These are phyloP conservation scores for Pythium aquatile DNA, from an alignment of 352 stramenopile species.

Conservation along the genomic window DNA sequence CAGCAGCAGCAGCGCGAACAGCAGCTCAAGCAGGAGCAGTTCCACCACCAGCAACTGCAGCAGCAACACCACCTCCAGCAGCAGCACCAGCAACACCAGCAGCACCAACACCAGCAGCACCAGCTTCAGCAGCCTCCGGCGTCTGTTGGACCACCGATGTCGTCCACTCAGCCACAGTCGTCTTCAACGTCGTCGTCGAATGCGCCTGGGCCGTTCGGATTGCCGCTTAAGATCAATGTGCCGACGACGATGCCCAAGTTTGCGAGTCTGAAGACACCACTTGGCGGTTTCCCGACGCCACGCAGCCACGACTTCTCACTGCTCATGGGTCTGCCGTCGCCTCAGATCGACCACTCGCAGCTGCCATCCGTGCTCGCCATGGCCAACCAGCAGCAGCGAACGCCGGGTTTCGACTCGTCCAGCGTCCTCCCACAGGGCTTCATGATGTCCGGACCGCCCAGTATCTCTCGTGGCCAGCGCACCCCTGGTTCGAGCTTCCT, in stretches of 20 bases:
- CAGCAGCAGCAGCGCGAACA: slow-evolving; percentile 69
- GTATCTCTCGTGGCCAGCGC: slow-evolving; percentile 45
- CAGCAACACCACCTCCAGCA: slow-evolving; percentile 53
- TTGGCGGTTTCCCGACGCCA: slow-evolving; percentile 64
- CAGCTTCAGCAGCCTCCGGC: slow-evolving; percentile 8
- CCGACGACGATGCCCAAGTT: slow-evolving; percentile 71
- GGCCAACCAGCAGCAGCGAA: slow-evolving; percentile 43
- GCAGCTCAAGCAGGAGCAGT: slow-evolving; percentile 74
- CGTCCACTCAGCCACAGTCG: slow-evolving; percentile 3
- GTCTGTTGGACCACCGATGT: slow-evolving; percentile 3
- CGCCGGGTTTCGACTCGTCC: slow-evolving; percentile 32
- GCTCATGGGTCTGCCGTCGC: slow-evolving; percentile 61
- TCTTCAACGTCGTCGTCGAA: slow-evolving; percentile 14
- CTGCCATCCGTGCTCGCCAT: slow-evolving; percentile 68
- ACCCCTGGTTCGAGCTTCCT: slow-evolving; percentile 40
- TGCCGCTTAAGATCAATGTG: slow-evolving; percentile 75
- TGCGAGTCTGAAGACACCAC: slow-evolving; percentile 48
- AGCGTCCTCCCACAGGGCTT: slow-evolving; percentile 36
- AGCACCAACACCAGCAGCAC: slow-evolving; percentile 27
- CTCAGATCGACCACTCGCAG: slow-evolving; percentile 76
- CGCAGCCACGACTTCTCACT: slow-evolving; percentile 69
- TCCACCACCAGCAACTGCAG: slow-evolving; percentile 72
- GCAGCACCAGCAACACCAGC: slow-evolving; percentile 27
- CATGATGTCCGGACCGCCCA: slow-evolving; percentile 48
- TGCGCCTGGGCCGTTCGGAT: slow-evolving; percentile 49